Conservation (phyloP, 1,284 basidiomycete species). For the Jaminaea rosea region DNA sequence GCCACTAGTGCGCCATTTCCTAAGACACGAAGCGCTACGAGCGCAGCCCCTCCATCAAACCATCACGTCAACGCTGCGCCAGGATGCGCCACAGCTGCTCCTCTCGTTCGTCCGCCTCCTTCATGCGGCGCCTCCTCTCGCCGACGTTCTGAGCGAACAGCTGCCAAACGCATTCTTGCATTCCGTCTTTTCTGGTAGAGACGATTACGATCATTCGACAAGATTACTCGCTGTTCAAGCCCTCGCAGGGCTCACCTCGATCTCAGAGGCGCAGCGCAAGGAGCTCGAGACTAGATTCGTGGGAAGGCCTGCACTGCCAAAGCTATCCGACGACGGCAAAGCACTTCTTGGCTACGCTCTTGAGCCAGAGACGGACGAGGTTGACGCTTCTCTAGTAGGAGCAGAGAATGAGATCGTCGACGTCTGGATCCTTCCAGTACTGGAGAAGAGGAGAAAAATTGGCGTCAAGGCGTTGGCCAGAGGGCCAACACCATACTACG, state of each 20-base stretch:
- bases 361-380: background rate
- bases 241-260: conserved; percentile 17
- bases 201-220: conserved; percentile 6
- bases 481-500: background rate
- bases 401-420: conserved; percentile 10
- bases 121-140: conserved; percentile 8
- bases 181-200: conserved; percentile 5
- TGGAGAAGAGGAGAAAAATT: conserved; percentile 9
- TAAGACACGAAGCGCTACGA: background rate
- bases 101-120: conserved; percentile 14
- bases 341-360: background rate
- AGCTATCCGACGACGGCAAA: background rate
- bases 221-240: conserved; percentile 27
- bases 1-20: background rate
- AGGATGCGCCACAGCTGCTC: background rate
- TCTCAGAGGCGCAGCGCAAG: conserved; percentile 15
- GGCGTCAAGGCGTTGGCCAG: too few relatives aligned
- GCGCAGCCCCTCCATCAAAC: background rate
- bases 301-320: background rate
- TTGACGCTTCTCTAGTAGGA: background rate
- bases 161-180: conserved; percentile 14
- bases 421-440: conserved; percentile 20
- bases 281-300: conserved; percentile 19
- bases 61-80: background rate
- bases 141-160: background rate